phyloP scores from a whole-genome alignment of 306 rosid genomes.

The Acacia crassicarpa region DNA sequence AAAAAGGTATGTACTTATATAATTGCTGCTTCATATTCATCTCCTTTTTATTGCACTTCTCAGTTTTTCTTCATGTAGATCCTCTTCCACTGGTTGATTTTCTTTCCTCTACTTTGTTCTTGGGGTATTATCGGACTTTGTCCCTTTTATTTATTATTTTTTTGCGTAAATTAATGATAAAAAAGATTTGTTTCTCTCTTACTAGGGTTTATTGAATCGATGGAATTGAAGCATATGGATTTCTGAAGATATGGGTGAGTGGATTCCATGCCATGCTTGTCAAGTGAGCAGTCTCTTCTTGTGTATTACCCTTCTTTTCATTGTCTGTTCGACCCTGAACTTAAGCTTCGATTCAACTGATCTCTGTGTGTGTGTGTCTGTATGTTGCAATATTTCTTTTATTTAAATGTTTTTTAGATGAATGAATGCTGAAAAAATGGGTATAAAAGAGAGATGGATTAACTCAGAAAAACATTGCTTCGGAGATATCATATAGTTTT shows the following conservation, averaged over 20 bases:
- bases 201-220: not conserved
- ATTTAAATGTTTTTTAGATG: not conserved
- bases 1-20: not conserved
- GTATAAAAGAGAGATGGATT: not conserved
- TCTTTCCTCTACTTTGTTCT: not conserved
- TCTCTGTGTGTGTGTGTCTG: not conserved
- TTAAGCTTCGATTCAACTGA: not conserved
- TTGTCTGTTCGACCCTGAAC: conserved; percentile 48
- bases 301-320: not conserved
- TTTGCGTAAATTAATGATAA: not conserved
- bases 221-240: not conserved
- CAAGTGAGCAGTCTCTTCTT: conserved; percentile 10
- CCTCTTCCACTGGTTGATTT: not conserved
- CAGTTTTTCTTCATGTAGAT: not conserved
- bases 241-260: not conserved
- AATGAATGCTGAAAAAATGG: not conserved
- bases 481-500: not conserved
- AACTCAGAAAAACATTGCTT: not conserved
- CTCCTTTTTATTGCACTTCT: not conserved
- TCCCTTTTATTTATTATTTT: not conserved
- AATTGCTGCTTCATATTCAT: not conserved
- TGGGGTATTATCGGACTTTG: not conserved
- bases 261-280: conserved; percentile 15
- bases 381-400: not conserved
- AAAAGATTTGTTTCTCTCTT: not conserved